Evolutionary conservation across 805 yeast species (phyloP).

Genomic region (Torulaspora delbrueckii): DNA sequence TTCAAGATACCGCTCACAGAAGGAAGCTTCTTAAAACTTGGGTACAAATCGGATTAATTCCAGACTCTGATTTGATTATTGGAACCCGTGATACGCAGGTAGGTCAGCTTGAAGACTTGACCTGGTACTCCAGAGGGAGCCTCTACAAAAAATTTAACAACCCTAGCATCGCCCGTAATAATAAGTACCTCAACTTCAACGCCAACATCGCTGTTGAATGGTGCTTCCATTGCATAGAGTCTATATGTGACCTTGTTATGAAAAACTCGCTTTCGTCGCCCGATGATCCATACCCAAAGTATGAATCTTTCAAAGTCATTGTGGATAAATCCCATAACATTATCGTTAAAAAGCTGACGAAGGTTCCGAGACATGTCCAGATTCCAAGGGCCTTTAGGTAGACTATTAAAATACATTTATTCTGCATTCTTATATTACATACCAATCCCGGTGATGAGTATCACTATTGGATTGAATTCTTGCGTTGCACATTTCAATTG

Average conservation of each 20-base stretch:
- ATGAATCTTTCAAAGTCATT: conserved; percentile 21
- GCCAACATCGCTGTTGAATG: conserved; percentile 28
- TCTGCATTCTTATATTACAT: not conserved
- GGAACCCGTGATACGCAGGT: conserved; percentile 27
- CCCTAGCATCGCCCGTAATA: conserved; percentile 11
- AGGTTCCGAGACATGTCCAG: conserved; percentile 15
- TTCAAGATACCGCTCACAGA: conserved; percentile 24
- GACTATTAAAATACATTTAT: not conserved
- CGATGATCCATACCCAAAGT: not conserved
- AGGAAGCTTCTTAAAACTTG: conserved; percentile 32
- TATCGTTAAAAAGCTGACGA: conserved; percentile 7
- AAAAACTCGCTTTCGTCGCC: not conserved
- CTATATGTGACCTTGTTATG: conserved; percentile 16
- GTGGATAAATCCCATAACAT: conserved; percentile 16
- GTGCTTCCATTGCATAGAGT: conserved; percentile 23
- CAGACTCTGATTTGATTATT: conserved; percentile 28
- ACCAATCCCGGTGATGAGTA: not conserved
- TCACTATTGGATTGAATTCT: not conserved
- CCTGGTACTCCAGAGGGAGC: conserved; percentile 20
- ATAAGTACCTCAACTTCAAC: conserved; percentile 22
- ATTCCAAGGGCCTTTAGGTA: not conserved
- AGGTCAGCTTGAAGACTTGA: conserved; percentile 25
- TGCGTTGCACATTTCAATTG: too few species aligned
- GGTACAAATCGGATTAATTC: conserved; percentile 31
- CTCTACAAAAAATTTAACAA: conserved; percentile 22